Evolutionary conservation across 352 stramenopile genomes (phyloP), one percentile per base, ranked within the genome.

Genomic region (Globisporangium abappressorium): DNA sequence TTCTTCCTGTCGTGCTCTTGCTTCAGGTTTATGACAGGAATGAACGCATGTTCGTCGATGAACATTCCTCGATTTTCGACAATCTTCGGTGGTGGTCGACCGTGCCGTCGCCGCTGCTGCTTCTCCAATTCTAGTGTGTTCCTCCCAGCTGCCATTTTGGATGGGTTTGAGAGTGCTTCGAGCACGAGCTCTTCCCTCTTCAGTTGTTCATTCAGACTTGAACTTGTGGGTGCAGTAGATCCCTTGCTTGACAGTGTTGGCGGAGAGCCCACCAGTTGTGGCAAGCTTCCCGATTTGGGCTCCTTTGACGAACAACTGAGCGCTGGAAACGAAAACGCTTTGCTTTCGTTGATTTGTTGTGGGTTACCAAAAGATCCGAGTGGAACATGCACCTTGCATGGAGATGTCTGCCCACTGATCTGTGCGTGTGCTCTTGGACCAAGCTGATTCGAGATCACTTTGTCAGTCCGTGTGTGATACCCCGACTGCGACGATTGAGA

Each of bases 1-100:
- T 79, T 85, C 62, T 76, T 89, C 9, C 68, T 62, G 6, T 80
- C 66, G 36, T 82, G 78, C 49, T 86, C 74, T 15, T 73, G 63
- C 8, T 69, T 28, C 6, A 84, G 62, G 1, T n/a, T 61, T 18
- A 43, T 28, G 0, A 75, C 41, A 5, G 76, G 54, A 6, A 59
- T 60, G 18, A 86, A 66, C 18, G 70, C 64, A 30, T 75, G 73
- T 46, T 82, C 72, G n/a, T 83, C 69, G 9, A 80, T 20, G 36
- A 84, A 79, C 9, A 74, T 66, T 12, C 33, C 65, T 43, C 62
- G 72, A 56, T 81, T 82, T 36, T 81, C 68, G 1, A 83, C 41
- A 47, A 70, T 57, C 43, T 76, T 80, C 9, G 71, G 68, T 22
- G 78, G 76, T n/a, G 78, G 76, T 0, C 68, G 65, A 7, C 78